These are phyloP conservation scores for Trichoderma virens DNA, from an alignment of 495 filamentous ascomycete species.

Conservation along the genomic window DNA sequence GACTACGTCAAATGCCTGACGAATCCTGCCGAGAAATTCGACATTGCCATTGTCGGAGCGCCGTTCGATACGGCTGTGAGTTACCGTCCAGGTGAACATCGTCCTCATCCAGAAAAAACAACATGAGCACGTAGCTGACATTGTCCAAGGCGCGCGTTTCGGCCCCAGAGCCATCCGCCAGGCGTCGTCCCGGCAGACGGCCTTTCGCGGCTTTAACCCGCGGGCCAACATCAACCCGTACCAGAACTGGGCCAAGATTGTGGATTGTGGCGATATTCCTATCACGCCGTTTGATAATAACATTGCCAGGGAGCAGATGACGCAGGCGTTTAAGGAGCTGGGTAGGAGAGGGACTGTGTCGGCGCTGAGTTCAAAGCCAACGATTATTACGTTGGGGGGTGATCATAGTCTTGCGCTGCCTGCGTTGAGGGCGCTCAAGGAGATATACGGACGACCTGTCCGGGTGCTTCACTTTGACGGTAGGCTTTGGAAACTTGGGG, in stretches of 20 bases:
- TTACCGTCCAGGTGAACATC: conserved; percentile 61
- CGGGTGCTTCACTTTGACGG: conserved; percentile 79
- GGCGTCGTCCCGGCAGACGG: conserved; percentile 63
- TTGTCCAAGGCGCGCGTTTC: conserved; percentile 59
- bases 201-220: conserved; percentile 71
- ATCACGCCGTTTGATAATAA: conserved; percentile 71
- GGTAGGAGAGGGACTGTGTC: conserved; percentile 26
- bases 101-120: neutral
- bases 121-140: neutral
- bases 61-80: conserved; percentile 79
- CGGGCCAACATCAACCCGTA: conserved; percentile 73
- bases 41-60: conserved; percentile 74
- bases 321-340: conserved; percentile 54
- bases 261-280: conserved; percentile 80
- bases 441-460: conserved; percentile 59
- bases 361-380: conserved; percentile 37
- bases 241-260: conserved; percentile 59
- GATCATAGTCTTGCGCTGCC: conserved; percentile 75
- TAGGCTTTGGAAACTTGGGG: neutral
- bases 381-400: conserved; percentile 71
- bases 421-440: conserved; percentile 62
- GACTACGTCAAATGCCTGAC: conserved; percentile 66
- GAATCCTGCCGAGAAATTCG: conserved; percentile 55
- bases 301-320: conserved; percentile 70
- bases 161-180: conserved; percentile 76